A percentile compares a stretch with the other conserved stretches of the same genome.
phyloP scores from a whole-genome alignment of 495 filamentous ascomycete species.

The Hypoxylon rickii region DNA sequence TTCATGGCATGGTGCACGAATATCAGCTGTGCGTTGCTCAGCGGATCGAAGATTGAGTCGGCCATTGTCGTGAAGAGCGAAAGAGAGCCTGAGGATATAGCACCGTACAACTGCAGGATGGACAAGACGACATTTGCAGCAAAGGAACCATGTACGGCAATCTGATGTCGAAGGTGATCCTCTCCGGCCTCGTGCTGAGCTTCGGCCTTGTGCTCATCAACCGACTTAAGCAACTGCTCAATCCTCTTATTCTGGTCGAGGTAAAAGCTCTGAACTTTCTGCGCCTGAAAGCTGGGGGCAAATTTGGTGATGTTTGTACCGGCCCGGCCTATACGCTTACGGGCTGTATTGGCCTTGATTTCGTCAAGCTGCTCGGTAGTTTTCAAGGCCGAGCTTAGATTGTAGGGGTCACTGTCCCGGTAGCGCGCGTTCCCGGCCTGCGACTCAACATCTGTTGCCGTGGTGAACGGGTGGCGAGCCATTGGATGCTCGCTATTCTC shows the following conservation, averaged over 20 bases:
- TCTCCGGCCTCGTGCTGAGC: conserved; percentile 79
- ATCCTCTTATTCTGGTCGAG: conserved; percentile 92
- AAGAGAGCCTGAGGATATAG: conserved; percentile 80
- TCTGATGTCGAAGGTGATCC: conserved; percentile 81
- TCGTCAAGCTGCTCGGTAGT: conserved; percentile 73
- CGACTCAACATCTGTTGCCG: conserved; percentile 64
- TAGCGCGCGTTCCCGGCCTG: conserved; percentile 52
- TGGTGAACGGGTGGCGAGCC: conserved; percentile 48
- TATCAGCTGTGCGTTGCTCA: conserved; percentile 88
- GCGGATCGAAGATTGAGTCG: conserved; percentile 92
- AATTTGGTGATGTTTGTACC: conserved; percentile 15
- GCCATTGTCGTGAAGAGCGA: conserved; percentile 98
- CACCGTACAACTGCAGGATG: conserved; percentile 84
- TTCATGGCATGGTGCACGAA: conserved; percentile 86
- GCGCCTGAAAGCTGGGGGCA: conserved; percentile 42
- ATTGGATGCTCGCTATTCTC: conserved; percentile 46
- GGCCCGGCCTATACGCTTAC: conserved; percentile 64
- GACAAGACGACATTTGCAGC: conserved; percentile 80
- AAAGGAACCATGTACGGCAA: conserved; percentile 90
- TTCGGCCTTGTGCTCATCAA: conserved; percentile 84
- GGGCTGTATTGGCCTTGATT: conserved; percentile 81
- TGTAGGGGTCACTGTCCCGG: conserved; percentile 75
- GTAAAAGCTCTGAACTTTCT: conserved; percentile 83
- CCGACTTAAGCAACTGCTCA: conserved; percentile 85
- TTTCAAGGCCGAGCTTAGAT: conserved; percentile 79